These are phyloP conservation scores for Colletotrichum noveboracense DNA, from an alignment of 2,329 filamentous ascomycete species.

Conservation along the genomic window DNA sequence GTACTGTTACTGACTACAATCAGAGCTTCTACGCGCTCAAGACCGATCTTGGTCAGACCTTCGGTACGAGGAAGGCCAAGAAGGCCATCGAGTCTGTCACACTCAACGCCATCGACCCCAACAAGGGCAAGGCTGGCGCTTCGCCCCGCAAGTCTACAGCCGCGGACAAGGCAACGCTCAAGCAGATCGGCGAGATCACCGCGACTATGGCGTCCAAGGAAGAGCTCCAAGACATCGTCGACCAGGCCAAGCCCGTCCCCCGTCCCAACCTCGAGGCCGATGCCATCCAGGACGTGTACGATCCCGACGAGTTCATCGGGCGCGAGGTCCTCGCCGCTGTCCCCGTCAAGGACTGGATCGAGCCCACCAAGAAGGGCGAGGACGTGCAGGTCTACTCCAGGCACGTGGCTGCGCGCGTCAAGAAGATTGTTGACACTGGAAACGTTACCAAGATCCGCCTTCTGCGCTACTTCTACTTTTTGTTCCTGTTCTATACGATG, in stretches of 20 bases:
- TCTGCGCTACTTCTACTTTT: constrained; percentile 64
- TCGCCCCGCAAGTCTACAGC: constrained; percentile 57
- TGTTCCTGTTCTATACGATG: constrained; percentile 58
- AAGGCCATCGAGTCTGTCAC: constrained; percentile 74
- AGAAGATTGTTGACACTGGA: constrained; percentile 43
- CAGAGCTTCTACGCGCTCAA: constrained; percentile 66
- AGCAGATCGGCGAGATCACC: constrained; percentile 65
- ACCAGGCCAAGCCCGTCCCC: constrained; percentile 76
- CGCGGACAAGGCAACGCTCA: constrained; percentile 64
- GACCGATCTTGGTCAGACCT: constrained; percentile 75
- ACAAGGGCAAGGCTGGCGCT: constrained; percentile 30
- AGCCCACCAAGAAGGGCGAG: constrained; percentile 64
- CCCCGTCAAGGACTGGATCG: constrained; percentile 76
- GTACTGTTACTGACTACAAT: not conserved
- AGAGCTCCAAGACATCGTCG: constrained; percentile 67
- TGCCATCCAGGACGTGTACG: constrained; percentile 76
- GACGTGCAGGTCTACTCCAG: constrained; percentile 62
- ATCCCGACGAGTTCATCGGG: constrained; percentile 69
- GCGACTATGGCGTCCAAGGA: constrained; percentile 71
- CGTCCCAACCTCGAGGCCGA: constrained; percentile 70
- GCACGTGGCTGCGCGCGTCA: constrained; percentile 70
- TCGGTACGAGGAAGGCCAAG: constrained; percentile 86
- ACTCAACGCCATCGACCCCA: constrained; percentile 71
- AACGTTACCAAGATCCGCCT: constrained; percentile 61
- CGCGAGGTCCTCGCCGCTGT: constrained; percentile 70